Evolutionary conservation across 2,329 filamentous ascomycete genomes (phyloP), one percentile per base, ranked within the genome.

Genomic region (Pseudogymnoascus sp.): DNA sequence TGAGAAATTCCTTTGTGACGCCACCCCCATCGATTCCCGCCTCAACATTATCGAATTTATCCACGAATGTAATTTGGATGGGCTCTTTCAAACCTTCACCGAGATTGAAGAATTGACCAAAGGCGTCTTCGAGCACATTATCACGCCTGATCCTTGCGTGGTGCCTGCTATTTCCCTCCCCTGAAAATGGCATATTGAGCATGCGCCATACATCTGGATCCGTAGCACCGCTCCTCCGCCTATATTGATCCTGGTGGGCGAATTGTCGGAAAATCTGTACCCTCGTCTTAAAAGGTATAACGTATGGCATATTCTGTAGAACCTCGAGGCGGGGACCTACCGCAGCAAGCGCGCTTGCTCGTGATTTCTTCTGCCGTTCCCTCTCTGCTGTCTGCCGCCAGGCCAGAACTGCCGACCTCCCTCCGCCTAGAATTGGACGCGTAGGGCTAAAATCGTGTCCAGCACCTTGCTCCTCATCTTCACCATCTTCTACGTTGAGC

Each of bases 11-110:
- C 68, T 99, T 99, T 1, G 93, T 97, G 7, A 99, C 94, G 64
- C 94, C 94, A 7, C 94, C 94, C 0, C 94, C 94, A 71, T 99
- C 94, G 61, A 99, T 97, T 8, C 94, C 94, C 10, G 93, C 93
- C 75, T 99, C 94, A 6, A 84, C 81, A 1, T 87, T 84, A 64
- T 89, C 89, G 67, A 96, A 99, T 63, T 92, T 84, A 71, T 99
- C 94, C 44, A 97, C 86, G 72, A 99, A 99, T 0, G 90, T 94
- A 69, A 99, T 97, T 70, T 96, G 91, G 36, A 99, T 96, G 0
- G 92, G 91, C 70, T 97, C 93, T 71, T 97, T 97, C 61, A 99
- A 76, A 0, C 86, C 87, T 11, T 93, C 89, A 0, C 88, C 89
- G 4, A 97, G 79, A 1, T 83, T 74, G 68, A 91, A 97, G 69